These are phyloP conservation scores for Gentiana dahurica DNA, from an alignment of 257 asterid species.

Conservation along the genomic window DNA sequence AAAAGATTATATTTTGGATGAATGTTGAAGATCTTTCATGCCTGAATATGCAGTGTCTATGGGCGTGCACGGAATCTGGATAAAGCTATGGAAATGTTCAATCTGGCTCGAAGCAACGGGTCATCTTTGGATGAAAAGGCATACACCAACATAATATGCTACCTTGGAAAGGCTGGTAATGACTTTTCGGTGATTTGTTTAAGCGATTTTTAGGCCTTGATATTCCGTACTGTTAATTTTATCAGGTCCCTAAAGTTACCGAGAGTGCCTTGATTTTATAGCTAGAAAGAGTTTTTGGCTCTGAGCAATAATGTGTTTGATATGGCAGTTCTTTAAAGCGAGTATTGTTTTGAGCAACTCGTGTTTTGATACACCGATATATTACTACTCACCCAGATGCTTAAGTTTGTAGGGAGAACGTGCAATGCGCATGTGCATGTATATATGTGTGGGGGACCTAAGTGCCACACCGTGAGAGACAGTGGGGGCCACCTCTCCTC, in stretches of 20 bases:
- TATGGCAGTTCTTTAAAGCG: background rate
- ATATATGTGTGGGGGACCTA: too few species aligned
- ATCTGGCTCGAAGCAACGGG: constrained; percentile 49
- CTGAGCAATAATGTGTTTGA: background rate
- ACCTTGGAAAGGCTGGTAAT: constrained; percentile 85
- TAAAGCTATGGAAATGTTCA: constrained; percentile 63
- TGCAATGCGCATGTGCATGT: too few species aligned
- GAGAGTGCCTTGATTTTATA: background rate
- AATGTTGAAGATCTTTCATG: constrained; percentile 13
- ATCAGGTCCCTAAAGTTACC: background rate
- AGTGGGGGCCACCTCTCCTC: too few species aligned
- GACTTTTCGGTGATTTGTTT: background rate
- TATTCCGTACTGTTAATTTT: background rate
- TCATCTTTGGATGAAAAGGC: constrained; percentile 74
- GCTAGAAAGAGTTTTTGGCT: background rate
- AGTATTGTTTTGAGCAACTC: background rate
- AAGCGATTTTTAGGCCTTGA: background rate
- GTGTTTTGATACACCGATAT: too few species aligned
- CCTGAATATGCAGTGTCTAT: constrained; percentile 49
- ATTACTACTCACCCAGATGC: too few species aligned
- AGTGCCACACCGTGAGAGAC: too few species aligned
- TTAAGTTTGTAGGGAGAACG: too few species aligned
- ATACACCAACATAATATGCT: constrained; percentile 71
- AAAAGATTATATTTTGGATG: background rate
- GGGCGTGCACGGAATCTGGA: constrained; percentile 71